phyloP scores from a whole-genome alignment of 306 rosid species.

The Lupinus albus region DNA sequence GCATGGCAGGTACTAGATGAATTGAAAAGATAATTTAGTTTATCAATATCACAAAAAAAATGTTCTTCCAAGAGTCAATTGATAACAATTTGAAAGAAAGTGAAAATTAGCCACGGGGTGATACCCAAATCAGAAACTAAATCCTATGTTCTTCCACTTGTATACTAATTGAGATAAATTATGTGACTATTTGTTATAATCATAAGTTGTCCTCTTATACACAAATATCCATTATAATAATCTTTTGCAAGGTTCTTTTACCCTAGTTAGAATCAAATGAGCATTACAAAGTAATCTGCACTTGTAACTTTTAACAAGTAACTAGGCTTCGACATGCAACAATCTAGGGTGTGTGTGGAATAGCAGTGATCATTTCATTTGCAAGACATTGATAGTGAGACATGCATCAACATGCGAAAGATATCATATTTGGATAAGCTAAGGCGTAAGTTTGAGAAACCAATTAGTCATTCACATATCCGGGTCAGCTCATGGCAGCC shows the following conservation, averaged over 20 bases:
- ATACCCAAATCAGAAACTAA: slow-evolving; percentile 26
- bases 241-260: slow-evolving; percentile 21
- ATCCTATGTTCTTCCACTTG: slow-evolving; percentile 8
- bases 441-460: slow-evolving; percentile 43
- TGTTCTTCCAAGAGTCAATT: background rate
- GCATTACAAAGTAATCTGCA: slow-evolving; percentile 21
- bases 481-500: slow-evolving; percentile 52
- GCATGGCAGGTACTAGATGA: slow-evolving; percentile 32
- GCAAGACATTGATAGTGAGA: slow-evolving; percentile 34
- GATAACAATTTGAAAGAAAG: slow-evolving; percentile 20
- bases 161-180: background rate
- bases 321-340: slow-evolving; percentile 24
- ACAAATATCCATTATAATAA: slow-evolving; percentile 22
- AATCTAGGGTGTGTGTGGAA: slow-evolving; percentile 23
- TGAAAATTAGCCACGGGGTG: background rate
- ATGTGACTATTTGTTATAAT: background rate
- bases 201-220: background rate
- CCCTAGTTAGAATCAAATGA: slow-evolving; percentile 5
- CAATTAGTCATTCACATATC: slow-evolving; percentile 46
- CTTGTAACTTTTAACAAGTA: slow-evolving; percentile 26
- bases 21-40: slow-evolving; percentile 27
- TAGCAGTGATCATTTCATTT: slow-evolving; percentile 25
- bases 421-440: slow-evolving; percentile 31
- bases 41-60: slow-evolving; percentile 18
- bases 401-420: slow-evolving; percentile 39